phyloP scores from a whole-genome alignment of 345 rosid genomes.

The Pseudoturritis turrita region DNA sequence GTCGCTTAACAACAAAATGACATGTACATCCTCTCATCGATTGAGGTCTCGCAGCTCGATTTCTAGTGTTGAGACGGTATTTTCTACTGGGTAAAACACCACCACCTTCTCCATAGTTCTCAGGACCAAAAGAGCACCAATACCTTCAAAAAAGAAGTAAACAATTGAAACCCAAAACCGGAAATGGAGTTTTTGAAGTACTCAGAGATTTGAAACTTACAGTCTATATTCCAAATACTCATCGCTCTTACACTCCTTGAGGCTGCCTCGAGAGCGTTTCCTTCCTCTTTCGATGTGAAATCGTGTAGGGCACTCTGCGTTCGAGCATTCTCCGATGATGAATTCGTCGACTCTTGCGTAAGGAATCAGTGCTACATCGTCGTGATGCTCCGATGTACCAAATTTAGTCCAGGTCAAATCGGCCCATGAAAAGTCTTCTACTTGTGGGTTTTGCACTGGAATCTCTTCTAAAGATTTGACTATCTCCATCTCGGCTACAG shows the following conservation, averaged over 20 bases:
- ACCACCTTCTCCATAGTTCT: slow-evolving; percentile 98
- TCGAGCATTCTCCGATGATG: slow-evolving; percentile 85
- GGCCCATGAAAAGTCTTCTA: slow-evolving; percentile 67
- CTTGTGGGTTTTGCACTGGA: slow-evolving; percentile 64
- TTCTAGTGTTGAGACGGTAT: slow-evolving; percentile 77
- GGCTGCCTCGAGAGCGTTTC: slow-evolving; percentile 57
- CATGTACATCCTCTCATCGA: slow-evolving; percentile 97
- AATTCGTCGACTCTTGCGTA: slow-evolving; percentile 61
- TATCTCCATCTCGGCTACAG: slow-evolving; percentile 38
- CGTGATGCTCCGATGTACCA: slow-evolving; percentile 72
- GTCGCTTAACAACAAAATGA: slow-evolving; percentile 79
- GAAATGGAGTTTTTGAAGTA: neutral
- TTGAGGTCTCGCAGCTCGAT: slow-evolving; percentile 88
- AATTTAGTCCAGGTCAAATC: slow-evolving; percentile 80
- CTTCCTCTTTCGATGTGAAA: slow-evolving; percentile 92
- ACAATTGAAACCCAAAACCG: neutral
- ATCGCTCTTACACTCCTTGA: slow-evolving; percentile 69
- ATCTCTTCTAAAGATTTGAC: slow-evolving; percentile 50
- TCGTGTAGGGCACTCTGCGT: slow-evolving; percentile 68
- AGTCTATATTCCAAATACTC: slow-evolving; percentile 77
- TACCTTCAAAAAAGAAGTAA: slow-evolving; percentile 40
- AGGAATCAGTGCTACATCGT: slow-evolving; percentile 76
- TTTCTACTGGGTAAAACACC: slow-evolving; percentile 77
- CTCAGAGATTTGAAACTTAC: slow-evolving; percentile 39
- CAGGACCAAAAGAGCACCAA: slow-evolving; percentile 98